Percentiles rank a stretch among this genome's conserved stretches.
phyloP scores from a whole-genome alignment of 2,329 filamentous ascomycete genomes.

The Plectosphaerella plurivora region DNA sequence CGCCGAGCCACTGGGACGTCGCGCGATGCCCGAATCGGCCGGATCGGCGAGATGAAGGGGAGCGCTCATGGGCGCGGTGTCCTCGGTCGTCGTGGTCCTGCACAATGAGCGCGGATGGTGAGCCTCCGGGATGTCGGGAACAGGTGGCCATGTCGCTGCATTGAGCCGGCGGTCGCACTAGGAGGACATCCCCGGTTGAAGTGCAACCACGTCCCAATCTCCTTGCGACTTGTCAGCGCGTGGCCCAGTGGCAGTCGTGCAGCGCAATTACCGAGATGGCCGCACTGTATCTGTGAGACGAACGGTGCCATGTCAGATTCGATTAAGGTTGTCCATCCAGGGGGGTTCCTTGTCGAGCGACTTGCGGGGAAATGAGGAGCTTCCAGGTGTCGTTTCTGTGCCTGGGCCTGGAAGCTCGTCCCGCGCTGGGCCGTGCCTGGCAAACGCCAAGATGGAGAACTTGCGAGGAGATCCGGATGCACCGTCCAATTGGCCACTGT shows the following conservation, averaged over 20 bases:
- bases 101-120: background rate
- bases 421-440: background rate
- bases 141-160: background rate
- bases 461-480: background rate
- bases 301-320: background rate
- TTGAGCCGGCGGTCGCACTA: background rate
- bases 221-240: background rate
- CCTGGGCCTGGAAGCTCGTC: background rate
- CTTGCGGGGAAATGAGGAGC: background rate
- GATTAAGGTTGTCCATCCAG: background rate
- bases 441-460: background rate
- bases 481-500: background rate
- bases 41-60: background rate
- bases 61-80: background rate
- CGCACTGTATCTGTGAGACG: background rate
- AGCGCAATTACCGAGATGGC: background rate
- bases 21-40: background rate
- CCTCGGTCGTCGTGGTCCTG: background rate
- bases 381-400: background rate
- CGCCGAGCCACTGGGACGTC: slow-evolving; percentile 8
- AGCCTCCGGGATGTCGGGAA: background rate
- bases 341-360: background rate
- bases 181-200: background rate
- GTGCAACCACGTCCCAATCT: background rate
- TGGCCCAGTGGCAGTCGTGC: background rate